Evolutionary conservation across 768 basidiomycete genomes (phyloP), one percentile per base, ranked within the genome.

Genomic region (Dentipellis sp.): DNA sequence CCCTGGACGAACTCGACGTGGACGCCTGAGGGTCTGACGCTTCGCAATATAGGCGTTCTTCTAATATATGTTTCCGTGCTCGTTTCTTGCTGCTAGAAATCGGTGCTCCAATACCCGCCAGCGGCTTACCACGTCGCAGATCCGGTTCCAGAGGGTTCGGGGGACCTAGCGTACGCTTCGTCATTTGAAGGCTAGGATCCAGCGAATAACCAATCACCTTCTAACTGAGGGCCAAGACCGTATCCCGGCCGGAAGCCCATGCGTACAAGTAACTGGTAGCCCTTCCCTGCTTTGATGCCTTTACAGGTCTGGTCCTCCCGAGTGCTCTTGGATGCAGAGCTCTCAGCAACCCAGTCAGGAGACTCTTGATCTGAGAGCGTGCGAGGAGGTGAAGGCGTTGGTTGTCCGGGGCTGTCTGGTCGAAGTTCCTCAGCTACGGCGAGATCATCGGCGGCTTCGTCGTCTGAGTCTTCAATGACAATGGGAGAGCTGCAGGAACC

Each of bases 401-500:
- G 29, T 29, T 29, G 29, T 22, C 14, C 19, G 6, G 36, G n/a
- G 35, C 34, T 52, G 11, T 37, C 42, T 12, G 42, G 21, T 16
- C 29, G 53, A 9, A 40, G 39, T 23, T 53, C 38, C 37, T 53
- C 17, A 34, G 39, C 52, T n/a, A 53, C 40, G n/a, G 21, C 11
- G 29, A 11, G 39, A 19, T 38, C 40, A 17, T 53, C 53, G 19
- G 12, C 40, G 45, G 16, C 9, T n/a, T 55, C 29, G n/a, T 53
- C 56, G 35, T 60, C 61, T 2, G 60, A 59, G 11, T 62, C 60
- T 14, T 60, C 59, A n/a, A 62, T 55, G 19, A 62, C 34, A 17
- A 62, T 62, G 42, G 61, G 61, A 4, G 61, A 62, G 45, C 12
- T 55, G 38, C 50, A 50, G 10, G 61, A 60, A 19, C 61, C 61